phyloP scores from a whole-genome alignment of 2,329 filamentous ascomycete species.

The Cryoendolithus antarcticus region DNA sequence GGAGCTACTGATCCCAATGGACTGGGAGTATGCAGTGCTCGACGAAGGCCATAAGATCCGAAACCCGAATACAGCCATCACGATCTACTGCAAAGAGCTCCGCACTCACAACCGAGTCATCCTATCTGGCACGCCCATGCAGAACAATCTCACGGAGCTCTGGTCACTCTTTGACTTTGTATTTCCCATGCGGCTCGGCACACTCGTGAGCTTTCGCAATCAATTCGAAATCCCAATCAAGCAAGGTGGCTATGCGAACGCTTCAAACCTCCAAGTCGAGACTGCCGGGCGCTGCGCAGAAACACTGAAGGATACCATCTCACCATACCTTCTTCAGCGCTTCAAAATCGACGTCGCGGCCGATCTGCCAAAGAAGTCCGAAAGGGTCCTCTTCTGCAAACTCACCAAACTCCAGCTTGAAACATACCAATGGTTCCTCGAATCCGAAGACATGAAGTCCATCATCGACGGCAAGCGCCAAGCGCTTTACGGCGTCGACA shows the following conservation, averaged over 20 bases:
- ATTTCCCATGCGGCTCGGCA: conserved; percentile 89
- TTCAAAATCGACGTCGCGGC: conserved; percentile 89
- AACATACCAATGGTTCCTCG: conserved; percentile 69
- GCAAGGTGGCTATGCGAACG: conserved; percentile 87
- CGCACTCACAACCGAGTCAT: conserved; percentile 84
- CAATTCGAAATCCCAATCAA: conserved; percentile 92
- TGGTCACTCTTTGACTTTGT: conserved; percentile 98
- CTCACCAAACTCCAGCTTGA: conserved; percentile 67
- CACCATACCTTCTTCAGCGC: conserved; percentile 81
- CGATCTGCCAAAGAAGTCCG: conserved; percentile 88
- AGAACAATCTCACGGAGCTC: conserved; percentile 88
- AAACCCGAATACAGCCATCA: conserved; percentile 90
- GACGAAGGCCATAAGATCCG: conserved; percentile 98
- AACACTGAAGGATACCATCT: conserved; percentile 85
- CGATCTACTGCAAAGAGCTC: conserved; percentile 87
- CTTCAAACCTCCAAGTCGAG: conserved; percentile 85
- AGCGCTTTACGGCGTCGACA: conserved; percentile 79
- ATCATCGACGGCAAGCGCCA: conserved; percentile 66
- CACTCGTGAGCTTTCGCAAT: conserved; percentile 75
- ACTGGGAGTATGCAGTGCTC: conserved; percentile 89
- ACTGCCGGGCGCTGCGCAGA: conserved; percentile 90
- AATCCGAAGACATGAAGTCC: conserved; percentile 71
- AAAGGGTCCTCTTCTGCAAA: conserved; percentile 93
- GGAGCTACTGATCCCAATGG: conserved; percentile 63
- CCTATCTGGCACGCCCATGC: conserved; percentile 90